Base-by-base conservation (phyloP, 2,329 filamentous ascomycete genomes). In the Pseudogymnoascus sp. region DNA sequence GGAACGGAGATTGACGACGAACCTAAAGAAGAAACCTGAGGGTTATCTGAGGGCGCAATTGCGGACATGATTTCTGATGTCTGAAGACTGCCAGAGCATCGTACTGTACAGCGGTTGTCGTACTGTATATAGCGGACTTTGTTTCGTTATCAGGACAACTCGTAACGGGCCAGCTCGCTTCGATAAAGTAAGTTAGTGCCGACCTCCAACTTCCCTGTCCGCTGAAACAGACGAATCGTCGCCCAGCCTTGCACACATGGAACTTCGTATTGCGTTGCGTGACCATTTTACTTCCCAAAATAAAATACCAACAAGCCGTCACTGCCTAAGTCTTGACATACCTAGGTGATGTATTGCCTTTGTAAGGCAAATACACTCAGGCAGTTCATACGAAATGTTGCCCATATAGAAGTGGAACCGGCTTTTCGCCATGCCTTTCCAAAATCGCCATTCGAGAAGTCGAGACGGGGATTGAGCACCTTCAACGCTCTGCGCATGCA, bases 1-100 rank as follows among this genome's bases (percentile, higher is more conserved):
- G 57, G 11, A n/a, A 23, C 1, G 8, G 14, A 43, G 16, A 28
- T 28, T 61, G 37, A n/a, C 8, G 28, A 71, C 72, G 14, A 51
- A 75, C 74, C 72, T 71, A 71, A 64, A 61, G 70, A 70, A 66
- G 71, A 68, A 37, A 67, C 60, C 60, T 70, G 68, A 39, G 70
- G 66, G 61, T 69, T 64, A 65, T 74, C 73, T 69, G 70, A 43
- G 65, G 70, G 68, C 36, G 66, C 69, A 48, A 71, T 69, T 62
- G 73, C 66, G 41, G 74, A 73, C 74, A 75, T 75, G 48, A 67
- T 72, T 62, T 37, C 34, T 60, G 23, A 54, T 61, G 60, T 23
- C 60, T 37, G 60, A 39, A 37, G 60, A 25, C 31, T 34, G n/a
- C 34, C 60, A 43, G 60, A 61, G 34, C 60, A 61, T 61, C 34